These are phyloP conservation scores for Rhizopogon vinicolor DNA, from an alignment of 768 basidiomycete genomes.

Conservation along the genomic window DNA sequence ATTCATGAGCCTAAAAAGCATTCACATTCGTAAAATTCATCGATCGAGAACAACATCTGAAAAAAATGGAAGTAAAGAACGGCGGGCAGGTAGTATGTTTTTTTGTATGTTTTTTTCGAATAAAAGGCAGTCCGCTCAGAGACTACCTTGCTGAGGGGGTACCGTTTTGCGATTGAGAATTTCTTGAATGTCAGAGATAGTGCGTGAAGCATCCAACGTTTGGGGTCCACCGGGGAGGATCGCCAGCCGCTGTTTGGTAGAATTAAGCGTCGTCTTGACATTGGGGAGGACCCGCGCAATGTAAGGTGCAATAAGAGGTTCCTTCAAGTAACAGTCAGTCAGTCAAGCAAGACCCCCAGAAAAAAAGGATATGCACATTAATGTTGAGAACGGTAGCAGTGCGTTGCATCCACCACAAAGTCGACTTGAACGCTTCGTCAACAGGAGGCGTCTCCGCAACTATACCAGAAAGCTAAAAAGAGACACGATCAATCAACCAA, in stretches of 20 bases:
- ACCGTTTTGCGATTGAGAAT: slow-evolving; percentile 46
- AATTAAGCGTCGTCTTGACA: slow-evolving; percentile 71
- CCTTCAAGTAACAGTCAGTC: slow-evolving; percentile 32
- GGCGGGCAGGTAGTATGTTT: neutral
- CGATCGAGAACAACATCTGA: neutral
- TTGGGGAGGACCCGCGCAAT: slow-evolving; percentile 76
- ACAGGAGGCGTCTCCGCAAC: slow-evolving; percentile 72
- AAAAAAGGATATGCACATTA: slow-evolving; percentile 39
- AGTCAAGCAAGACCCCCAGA: neutral
- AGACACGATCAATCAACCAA: slow-evolving; percentile 2
- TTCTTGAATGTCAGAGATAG: slow-evolving; percentile 73
- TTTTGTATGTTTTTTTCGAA: neutral
- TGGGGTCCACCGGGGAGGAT: slow-evolving; percentile 72
- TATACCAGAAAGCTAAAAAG: slow-evolving; percentile 59
- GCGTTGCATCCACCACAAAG: slow-evolving; percentile 86
- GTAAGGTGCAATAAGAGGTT: slow-evolving; percentile 79
- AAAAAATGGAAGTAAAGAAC: slow-evolving; percentile 1
- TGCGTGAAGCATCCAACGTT: slow-evolving; percentile 62
- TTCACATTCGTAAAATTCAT: neutral
- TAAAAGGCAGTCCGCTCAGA: neutral
- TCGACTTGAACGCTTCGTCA: slow-evolving; percentile 78
- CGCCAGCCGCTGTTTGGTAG: slow-evolving; percentile 74
- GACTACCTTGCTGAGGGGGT: slow-evolving; percentile 1
- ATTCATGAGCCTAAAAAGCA: slow-evolving; percentile 1
- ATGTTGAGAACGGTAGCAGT: slow-evolving; percentile 67